Percentiles rank a stretch among this genome's conserved stretches.
Evolutionary conservation across 2,329 filamentous ascomycete species (phyloP).

Genomic region (Karstenula rhodostoma): DNA sequence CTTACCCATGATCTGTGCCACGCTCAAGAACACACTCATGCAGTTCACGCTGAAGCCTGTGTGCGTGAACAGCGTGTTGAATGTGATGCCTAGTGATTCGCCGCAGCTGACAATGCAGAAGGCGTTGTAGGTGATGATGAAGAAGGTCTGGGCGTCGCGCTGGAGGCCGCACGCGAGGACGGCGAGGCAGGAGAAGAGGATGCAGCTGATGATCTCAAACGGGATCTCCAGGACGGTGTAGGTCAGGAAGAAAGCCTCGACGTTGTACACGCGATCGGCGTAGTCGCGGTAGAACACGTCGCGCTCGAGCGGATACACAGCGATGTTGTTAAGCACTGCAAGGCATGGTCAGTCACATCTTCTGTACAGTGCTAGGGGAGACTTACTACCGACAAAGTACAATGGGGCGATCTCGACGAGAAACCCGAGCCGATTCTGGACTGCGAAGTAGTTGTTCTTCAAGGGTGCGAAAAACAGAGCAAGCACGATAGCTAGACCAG

Average conservation of each 20-base stretch:
- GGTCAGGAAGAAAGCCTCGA: slow-evolving; percentile 74
- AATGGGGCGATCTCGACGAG: slow-evolving; percentile 75
- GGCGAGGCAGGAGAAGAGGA: slow-evolving; percentile 71
- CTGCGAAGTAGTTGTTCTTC: slow-evolving; percentile 71
- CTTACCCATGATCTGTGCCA: slow-evolving; percentile 72
- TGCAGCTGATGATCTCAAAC: slow-evolving; percentile 71
- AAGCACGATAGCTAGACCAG: slow-evolving; percentile 47
- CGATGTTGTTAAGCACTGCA: slow-evolving; percentile 75
- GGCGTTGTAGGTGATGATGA: slow-evolving; percentile 71
- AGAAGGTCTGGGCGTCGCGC: slow-evolving; percentile 70
- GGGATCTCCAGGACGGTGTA: slow-evolving; percentile 77
- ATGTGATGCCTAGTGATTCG: slow-evolving; percentile 79
- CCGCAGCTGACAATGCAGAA: slow-evolving; percentile 79
- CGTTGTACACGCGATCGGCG: slow-evolving; percentile 75
- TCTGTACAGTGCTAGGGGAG: not conserved
- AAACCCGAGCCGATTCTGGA: slow-evolving; percentile 78
- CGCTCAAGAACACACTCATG: slow-evolving; percentile 72
- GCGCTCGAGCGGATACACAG: slow-evolving; percentile 74
- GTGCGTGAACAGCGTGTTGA: slow-evolving; percentile 78
- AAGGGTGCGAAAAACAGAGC: slow-evolving; percentile 71
- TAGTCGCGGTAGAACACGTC: slow-evolving; percentile 82
- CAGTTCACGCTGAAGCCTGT: slow-evolving; percentile 80
- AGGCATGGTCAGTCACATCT: slow-evolving; percentile 10
- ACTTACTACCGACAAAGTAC: slow-evolving; percentile 71
- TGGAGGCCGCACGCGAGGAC: slow-evolving; percentile 72